Evolutionary conservation across 129 eudicot genomes (phyloP), one percentile per base, ranked within the genome.

Genomic region (Rutidosis leptorrhynchoides): DNA sequence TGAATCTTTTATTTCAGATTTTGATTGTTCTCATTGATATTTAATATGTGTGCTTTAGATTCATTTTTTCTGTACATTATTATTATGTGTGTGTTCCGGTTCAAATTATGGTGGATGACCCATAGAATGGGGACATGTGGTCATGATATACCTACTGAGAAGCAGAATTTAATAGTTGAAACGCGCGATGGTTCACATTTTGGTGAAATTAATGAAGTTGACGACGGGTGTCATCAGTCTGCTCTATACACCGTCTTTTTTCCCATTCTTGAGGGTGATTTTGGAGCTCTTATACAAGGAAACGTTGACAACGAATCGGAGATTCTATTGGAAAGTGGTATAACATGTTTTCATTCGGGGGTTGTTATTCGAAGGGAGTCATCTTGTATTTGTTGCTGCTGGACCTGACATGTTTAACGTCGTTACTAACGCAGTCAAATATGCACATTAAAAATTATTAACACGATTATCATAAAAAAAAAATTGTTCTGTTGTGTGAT

Each of bases 101-200:
- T 84, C 82, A 90, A 90, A 64, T 32, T 90, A 59, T 90, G 97
- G 97, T 90, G 97, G 97, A 84, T 90, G 95, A 84, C 95, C 7
- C 97, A 90, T 67, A 78, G 88, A 77, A 90, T 90, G 88, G 97
- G 97, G 21, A 76, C 69, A 15, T 62, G n/a, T n/a, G n/a, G n/a
- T n/a, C n/a, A n/a, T n/a, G n/a, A n/a, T n/a, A n/a, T n/a, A n/a
- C n/a, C n/a, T 0, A 72, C 81, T 19, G 97, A 90, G 81, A 90
- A 96, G 15, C 97, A 90, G 26, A 87, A 87, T 32, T 76, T 90
- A 74, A 59, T 90, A 22, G 86, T 90, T 3, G 97, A 90, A 81
- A 82, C 77, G 2, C 65, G 28, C 0, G 81, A 77, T 8, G 84
- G 86, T 35, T 78, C 91, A 6, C 77, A 80, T 69, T 76, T 73